Base-by-base conservation (phyloP, 306 rosid genomes). In the Astragalus glycyphyllos region DNA sequence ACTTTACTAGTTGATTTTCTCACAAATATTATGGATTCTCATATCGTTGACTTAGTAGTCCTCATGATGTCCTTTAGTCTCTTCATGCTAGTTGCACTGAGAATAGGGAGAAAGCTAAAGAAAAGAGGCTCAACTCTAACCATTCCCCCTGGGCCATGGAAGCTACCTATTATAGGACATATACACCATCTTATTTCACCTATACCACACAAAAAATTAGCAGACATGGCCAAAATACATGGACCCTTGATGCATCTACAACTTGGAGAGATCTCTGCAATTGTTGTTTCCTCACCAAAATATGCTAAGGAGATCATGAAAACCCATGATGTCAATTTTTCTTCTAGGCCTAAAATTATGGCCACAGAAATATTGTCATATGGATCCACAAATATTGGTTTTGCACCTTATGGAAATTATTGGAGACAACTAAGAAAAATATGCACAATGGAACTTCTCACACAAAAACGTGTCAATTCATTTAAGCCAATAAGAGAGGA, bases 241-340 rank as follows among this genome's bases (percentile, higher is more conserved):
- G 79, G 79, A 54, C 79, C 72, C 7, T 65, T 74, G 15, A 74
- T 65, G 79, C 79, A 32, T 35, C 41, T 74, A 1, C 65, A 73
- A 62, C 71, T 73, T 51, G 78, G 78, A 38, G 71, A 51, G 10
- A 5, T 76, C 12, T 16, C 26, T 45, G 3, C 54, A 37, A 7
- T 82, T 14, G 66, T 82, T 20, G 82, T 78, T 58, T 85, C 89
- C 2, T 81, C 86, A 8, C 37, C 89, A 23, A 69, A 72, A 31
- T 34, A 17, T 35, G 84, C 69, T 4, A 73, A 4, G 15, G 77
- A 73, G 54, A n/a, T 73, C 9, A 68, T 81, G 78, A 75, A 67
- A 75, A 75, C 61, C 9, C 70, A 73, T 61, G 77, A 73, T 62
- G 12, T 73, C 1, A 17, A 8, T 40, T 81, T 84, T 56, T 20